Evolutionary conservation across 1,284 basidiomycete genomes (phyloP).

Genomic region (Irpex sp.): DNA sequence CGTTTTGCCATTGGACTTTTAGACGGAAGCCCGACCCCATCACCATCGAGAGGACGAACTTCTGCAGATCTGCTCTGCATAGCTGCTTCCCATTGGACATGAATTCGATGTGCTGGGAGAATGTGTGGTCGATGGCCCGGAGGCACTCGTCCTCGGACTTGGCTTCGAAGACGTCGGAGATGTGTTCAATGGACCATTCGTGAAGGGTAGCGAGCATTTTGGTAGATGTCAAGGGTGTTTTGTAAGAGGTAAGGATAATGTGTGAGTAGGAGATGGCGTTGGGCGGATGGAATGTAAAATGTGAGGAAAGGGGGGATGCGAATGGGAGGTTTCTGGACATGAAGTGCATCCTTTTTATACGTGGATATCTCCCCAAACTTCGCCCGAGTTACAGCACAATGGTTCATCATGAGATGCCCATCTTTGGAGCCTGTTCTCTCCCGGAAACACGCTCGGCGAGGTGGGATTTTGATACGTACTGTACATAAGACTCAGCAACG

Average conservation of each 20-base stretch:
- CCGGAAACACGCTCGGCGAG: neutral
- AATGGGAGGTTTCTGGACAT: neutral
- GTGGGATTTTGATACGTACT: neutral
- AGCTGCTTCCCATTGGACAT: slow-evolving; percentile 44
- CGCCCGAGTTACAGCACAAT: neutral
- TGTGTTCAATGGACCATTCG: slow-evolving; percentile 52
- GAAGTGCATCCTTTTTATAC: neutral
- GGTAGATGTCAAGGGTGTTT: neutral
- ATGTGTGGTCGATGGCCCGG: slow-evolving; percentile 43
- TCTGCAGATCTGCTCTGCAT: slow-evolving; percentile 36
- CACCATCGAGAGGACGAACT: slow-evolving; percentile 44
- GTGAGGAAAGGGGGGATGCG: neutral
- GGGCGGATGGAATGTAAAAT: neutral
- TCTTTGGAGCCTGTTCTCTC: neutral
- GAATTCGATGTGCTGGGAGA: slow-evolving; percentile 37
- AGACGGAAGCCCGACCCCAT: slow-evolving; percentile 35
- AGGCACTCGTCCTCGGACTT: slow-evolving; percentile 39
- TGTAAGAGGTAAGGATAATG: slow-evolving; percentile 1
- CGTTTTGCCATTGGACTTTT: slow-evolving; percentile 46
- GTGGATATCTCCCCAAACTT: neutral
- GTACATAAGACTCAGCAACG: neutral
- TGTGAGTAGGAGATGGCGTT: neutral
- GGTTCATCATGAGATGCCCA: neutral
- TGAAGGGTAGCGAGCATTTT: slow-evolving; percentile 39
- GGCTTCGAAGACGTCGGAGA: slow-evolving; percentile 49